Conservation (phyloP, 805 yeast species). For the Candida awuae region DNA sequence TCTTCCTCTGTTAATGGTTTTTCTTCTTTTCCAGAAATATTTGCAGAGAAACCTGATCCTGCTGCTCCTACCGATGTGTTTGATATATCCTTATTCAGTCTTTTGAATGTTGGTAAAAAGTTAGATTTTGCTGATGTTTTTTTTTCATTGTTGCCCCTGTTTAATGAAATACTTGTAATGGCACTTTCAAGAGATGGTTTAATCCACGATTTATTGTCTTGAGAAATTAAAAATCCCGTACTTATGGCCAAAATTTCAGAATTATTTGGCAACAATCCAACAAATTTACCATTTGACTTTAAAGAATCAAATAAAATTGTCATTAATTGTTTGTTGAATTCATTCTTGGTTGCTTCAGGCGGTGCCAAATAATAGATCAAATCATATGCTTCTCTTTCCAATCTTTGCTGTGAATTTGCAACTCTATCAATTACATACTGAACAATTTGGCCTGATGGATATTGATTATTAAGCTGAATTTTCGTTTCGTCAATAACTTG, state of each 20-base stretch:
- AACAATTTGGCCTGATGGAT: conserved; percentile 28
- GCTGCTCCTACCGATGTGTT: too few species aligned
- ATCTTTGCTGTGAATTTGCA: conserved; percentile 37
- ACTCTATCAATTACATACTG: conserved; percentile 56
- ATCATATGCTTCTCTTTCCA: conserved; percentile 33
- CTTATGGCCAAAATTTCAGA: conserved; percentile 55
- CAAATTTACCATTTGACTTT: conserved; percentile 37
- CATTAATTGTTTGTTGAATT: conserved; percentile 41
- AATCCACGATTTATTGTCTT: conserved; percentile 41
- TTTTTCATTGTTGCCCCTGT: conserved; percentile 8
- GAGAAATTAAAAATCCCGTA: conserved; percentile 49
- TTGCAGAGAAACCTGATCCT: conserved; percentile 41
- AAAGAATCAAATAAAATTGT: conserved; percentile 34
- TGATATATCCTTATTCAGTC: too few species aligned
- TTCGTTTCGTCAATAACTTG: conserved; percentile 36
- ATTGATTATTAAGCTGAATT: conserved; percentile 21
- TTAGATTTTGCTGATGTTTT: background rate
- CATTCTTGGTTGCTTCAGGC: conserved; percentile 33
- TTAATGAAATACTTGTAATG: conserved; percentile 15
- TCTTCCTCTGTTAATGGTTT: conserved; percentile 33
- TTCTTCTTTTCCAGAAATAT: conserved; percentile 29
- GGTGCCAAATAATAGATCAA: conserved; percentile 52
- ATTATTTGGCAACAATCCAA: conserved; percentile 46
- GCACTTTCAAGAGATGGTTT: conserved; percentile 35
- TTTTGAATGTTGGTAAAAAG: conserved; percentile 27